phyloP scores from a whole-genome alignment of 768 basidiomycete species.

The Leucosporidium scottii region DNA sequence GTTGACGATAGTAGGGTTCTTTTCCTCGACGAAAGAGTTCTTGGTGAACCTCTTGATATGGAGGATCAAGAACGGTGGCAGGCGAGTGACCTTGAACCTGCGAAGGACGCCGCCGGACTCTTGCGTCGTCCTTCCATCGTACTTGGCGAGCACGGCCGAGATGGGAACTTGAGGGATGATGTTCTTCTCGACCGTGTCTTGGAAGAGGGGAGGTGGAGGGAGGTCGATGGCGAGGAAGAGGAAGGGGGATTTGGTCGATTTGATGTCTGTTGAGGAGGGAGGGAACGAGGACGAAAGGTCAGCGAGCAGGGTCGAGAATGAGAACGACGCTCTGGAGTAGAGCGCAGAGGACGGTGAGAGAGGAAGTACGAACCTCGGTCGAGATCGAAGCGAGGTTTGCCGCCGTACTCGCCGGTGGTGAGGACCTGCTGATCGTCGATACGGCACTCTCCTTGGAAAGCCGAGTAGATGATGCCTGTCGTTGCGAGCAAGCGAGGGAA shows the following conservation, averaged over 20 bases:
- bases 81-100: constrained; percentile 77
- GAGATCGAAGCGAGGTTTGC: constrained; percentile 87
- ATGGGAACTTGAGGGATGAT: constrained; percentile 97
- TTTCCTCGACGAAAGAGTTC: constrained; percentile 94
- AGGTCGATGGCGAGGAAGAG: constrained; percentile 92
- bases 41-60: constrained; percentile 96
- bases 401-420: constrained; percentile 65
- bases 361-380: constrained; percentile 62
- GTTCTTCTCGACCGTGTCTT: constrained; percentile 92
- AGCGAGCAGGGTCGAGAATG: neutral
- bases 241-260: constrained; percentile 77
- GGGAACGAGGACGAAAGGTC: too few species aligned
- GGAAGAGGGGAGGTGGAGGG: constrained; percentile 94
- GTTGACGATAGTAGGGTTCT: constrained; percentile 97
- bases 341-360: neutral
- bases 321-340: neutral
- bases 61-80: constrained; percentile 87
- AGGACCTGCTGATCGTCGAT: constrained; percentile 91
- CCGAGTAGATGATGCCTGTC: constrained; percentile 78
- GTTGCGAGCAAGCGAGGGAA: neutral
- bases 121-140: constrained; percentile 84
- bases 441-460: constrained; percentile 88
- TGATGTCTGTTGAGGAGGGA: constrained; percentile 58
- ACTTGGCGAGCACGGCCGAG: constrained; percentile 81
- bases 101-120: constrained; percentile 78